Percentiles rank a stretch among this genome's conserved stretches.
phyloP scores from a whole-genome alignment of 2,329 filamentous ascomycete genomes.

The Penicillium sp. region DNA sequence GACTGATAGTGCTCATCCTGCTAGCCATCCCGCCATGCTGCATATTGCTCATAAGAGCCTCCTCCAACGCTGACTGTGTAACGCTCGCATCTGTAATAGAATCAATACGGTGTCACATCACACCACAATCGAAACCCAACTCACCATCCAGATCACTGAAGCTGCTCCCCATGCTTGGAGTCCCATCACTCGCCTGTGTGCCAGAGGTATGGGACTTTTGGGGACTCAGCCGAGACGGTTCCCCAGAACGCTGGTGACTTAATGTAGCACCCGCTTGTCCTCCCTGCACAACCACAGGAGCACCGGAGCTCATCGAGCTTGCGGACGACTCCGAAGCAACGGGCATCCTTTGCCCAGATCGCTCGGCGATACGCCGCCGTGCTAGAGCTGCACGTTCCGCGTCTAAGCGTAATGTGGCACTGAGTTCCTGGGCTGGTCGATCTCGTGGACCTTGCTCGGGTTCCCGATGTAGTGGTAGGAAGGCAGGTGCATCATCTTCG shows the following conservation, averaged over 20 bases:
- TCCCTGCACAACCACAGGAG: conserved; percentile 23
- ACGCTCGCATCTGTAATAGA: conserved; percentile 56
- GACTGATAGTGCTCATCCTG: conserved; percentile 54
- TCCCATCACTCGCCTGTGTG: conserved; percentile 54
- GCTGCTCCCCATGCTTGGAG: conserved; percentile 64
- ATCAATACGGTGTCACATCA: conserved; percentile 6
- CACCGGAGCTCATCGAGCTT: conserved; percentile 41
- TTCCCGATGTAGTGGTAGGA: conserved; percentile 42
- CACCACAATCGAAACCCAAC: conserved; percentile 1
- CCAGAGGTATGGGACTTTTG: conserved; percentile 37
- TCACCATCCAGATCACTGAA: conserved; percentile 65
- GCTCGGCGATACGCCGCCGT: conserved; percentile 30
- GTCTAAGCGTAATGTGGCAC: conserved; percentile 43
- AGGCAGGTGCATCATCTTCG: conserved; percentile 49
- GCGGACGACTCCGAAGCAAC: conserved; percentile 32
- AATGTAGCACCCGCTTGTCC: conserved; percentile 25
- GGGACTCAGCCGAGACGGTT: conserved; percentile 51
- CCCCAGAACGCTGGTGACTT: conserved; percentile 50
- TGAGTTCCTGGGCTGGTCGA: conserved; percentile 35
- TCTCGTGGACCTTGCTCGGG: conserved; percentile 18
- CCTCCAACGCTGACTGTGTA: conserved; percentile 64
- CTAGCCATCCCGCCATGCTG: conserved; percentile 54
- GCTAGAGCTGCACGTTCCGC: conserved; percentile 27
- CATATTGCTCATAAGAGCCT: conserved; percentile 64
- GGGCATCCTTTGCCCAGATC: conserved; percentile 17